These are phyloP conservation scores for Pholiota molesta DNA, from an alignment of 768 basidiomycete genomes.

Conservation along the genomic window DNA sequence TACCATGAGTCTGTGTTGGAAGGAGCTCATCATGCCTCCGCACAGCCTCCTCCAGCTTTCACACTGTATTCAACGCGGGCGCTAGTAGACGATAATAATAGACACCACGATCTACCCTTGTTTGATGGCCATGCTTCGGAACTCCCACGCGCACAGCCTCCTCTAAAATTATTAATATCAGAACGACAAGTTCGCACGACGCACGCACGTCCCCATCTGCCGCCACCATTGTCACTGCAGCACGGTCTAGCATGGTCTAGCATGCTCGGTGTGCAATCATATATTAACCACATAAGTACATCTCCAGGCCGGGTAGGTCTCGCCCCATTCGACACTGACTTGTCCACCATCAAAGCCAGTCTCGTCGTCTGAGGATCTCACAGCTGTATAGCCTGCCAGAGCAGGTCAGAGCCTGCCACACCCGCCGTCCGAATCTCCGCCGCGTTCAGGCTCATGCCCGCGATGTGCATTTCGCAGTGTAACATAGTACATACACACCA, in stretches of 20 bases:
- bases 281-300: not conserved
- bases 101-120: not conserved
- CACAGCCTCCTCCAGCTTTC: not conserved
- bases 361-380: too few relatives aligned
- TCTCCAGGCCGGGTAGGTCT: not conserved
- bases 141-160: not conserved
- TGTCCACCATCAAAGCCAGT: not conserved
- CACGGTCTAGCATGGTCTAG: not conserved
- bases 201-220: not conserved
- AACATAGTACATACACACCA: not conserved
- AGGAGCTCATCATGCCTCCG: not conserved
- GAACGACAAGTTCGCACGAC: not conserved
- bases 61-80: not conserved
- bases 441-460: not conserved
- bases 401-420: too few relatives aligned
- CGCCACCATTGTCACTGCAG: too few relatives aligned
- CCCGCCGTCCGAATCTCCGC: not conserved
- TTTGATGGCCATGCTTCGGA: too few relatives aligned
- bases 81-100: not conserved
- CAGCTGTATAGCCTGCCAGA: not conserved
- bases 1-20: too few relatives aligned
- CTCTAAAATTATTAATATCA: not conserved
- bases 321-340: not conserved
- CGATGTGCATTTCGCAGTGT: not conserved
- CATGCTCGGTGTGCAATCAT: not conserved